These are phyloP conservation scores for Leptomonas pyrrhocoris DNA, from an alignment of 208 protist species.

Conservation along the genomic window DNA sequence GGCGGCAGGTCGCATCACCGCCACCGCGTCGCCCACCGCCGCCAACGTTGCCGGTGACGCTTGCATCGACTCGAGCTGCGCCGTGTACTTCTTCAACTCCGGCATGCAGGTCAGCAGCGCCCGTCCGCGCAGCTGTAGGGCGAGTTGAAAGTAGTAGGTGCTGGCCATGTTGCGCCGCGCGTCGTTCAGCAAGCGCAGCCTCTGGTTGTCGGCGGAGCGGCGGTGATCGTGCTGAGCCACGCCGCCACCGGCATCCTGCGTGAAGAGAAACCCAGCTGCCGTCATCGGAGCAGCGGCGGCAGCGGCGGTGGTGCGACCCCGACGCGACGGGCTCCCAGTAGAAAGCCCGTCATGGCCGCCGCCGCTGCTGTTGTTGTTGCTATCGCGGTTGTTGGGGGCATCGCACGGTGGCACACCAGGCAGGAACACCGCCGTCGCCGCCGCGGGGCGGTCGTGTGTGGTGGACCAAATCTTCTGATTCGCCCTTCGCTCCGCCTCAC, in stretches of 20 bases:
- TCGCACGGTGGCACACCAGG: background rate
- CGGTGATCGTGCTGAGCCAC: background rate
- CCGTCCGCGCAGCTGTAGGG: slow-evolving; percentile 44
- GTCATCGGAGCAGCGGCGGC: too few species aligned
- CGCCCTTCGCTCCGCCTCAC: slow-evolving; percentile 17
- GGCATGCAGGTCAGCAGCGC: slow-evolving; percentile 39
- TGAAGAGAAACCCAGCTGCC: too few species aligned
- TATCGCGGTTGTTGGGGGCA: background rate
- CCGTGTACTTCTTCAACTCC: slow-evolving; percentile 22
- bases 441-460: background rate
- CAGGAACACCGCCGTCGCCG: background rate
- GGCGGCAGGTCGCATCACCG: slow-evolving; percentile 4
- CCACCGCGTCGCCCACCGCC: background rate
- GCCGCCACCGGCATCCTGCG: too few species aligned
- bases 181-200: slow-evolving; percentile 27
- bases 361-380: background rate
- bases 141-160: slow-evolving; percentile 45
- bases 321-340: background rate
- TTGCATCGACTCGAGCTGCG: slow-evolving; percentile 27
- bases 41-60: slow-evolving; percentile 9
- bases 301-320: background rate
- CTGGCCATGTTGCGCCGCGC: slow-evolving; percentile 30
- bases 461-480: slow-evolving; percentile 4
- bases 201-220: background rate
- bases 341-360: background rate